Percentiles rank a stretch among this genome's conserved stretches.
Conservation (phyloP, 139 green algal species). For the Chlorella sp. region DNA sequence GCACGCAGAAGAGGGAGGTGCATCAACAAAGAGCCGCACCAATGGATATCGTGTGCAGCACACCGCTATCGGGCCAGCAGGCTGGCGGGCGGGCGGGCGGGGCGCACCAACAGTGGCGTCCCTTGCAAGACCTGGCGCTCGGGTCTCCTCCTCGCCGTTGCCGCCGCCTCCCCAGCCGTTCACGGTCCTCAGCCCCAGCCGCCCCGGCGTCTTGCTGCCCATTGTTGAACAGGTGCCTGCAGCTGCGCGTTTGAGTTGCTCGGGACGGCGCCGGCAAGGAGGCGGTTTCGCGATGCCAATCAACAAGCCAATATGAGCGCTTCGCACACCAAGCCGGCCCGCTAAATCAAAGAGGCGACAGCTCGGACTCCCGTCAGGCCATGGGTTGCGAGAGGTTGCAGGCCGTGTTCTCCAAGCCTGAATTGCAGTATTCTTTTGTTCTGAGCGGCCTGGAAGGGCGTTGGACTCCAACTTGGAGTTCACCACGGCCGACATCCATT, state of each 20-base stretch:
- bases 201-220: conserved; percentile 28
- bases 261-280: not conserved
- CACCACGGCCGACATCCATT: too few species aligned
- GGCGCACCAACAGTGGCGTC: conserved; percentile 23
- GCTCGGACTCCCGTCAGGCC: too few species aligned
- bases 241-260: not conserved
- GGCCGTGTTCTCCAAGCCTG: too few species aligned
- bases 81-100: not conserved
- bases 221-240: not conserved
- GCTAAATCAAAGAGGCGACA: too few species aligned
- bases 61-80: not conserved
- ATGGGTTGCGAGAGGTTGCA: too few species aligned
- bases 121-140: not conserved
- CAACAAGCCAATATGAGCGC: not conserved
- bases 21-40: not conserved
- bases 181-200: not conserved
- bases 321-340: too few species aligned
- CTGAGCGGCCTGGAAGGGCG: too few species aligned
- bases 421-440: too few species aligned
- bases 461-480: too few species aligned
- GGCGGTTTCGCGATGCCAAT: not conserved
- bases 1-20: not conserved
- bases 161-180: too few species aligned
- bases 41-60: not conserved
- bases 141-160: not conserved